Conservation (phyloP, 2,329 filamentous ascomycete species). For the Aspergillus oerlinghausenensis region DNA sequence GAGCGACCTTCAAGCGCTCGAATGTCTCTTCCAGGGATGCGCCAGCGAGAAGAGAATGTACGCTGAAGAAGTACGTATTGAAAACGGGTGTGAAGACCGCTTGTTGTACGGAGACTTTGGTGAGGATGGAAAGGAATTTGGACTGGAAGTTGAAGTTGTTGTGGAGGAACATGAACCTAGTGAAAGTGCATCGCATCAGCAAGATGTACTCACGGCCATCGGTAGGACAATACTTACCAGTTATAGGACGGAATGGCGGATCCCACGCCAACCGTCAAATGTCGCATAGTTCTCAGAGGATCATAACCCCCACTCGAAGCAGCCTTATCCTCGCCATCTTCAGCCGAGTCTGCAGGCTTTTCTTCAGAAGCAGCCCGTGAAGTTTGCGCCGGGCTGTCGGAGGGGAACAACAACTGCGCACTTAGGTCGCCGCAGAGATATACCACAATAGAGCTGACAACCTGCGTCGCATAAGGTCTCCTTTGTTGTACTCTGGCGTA, state of each 20-base stretch:
- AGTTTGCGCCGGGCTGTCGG: constrained; percentile 20
- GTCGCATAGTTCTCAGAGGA: constrained; percentile 62
- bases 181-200: background rate
- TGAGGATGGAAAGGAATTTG: constrained; percentile 62
- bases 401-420: constrained; percentile 63
- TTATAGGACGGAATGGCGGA: constrained; percentile 73
- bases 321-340: constrained; percentile 34
- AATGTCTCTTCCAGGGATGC: constrained; percentile 60
- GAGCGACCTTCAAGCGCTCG: constrained; percentile 68
- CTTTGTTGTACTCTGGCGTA: constrained; percentile 69
- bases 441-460: constrained; percentile 69
- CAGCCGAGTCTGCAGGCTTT: constrained; percentile 26
- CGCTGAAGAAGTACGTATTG: constrained; percentile 76
- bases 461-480: constrained; percentile 73
- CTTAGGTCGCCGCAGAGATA: constrained; percentile 74
- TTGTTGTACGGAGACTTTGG: constrained; percentile 80
- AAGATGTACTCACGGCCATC: background rate
- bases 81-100: constrained; percentile 75
- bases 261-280: constrained; percentile 68
- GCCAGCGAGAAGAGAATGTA: constrained; percentile 71
- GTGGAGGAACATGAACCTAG: constrained; percentile 74
- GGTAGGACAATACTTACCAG: constrained; percentile 57
- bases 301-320: constrained; percentile 53
- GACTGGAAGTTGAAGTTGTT: constrained; percentile 80
- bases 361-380: background rate